These are phyloP conservation scores for Chalciporus chontae DNA, from an alignment of 768 basidiomycete genomes.

Conservation along the genomic window DNA sequence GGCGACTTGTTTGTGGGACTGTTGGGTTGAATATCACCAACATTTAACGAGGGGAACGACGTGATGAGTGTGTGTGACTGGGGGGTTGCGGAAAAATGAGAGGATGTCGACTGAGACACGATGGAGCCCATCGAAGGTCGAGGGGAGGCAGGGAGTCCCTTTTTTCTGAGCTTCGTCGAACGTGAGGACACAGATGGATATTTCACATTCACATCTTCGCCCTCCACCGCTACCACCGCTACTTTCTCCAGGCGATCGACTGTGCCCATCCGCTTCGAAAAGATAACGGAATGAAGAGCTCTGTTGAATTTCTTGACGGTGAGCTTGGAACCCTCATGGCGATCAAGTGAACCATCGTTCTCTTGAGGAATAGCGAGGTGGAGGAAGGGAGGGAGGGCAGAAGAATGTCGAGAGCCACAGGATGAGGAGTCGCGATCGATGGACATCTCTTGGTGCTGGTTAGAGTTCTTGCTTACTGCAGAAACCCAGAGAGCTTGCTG, in stretches of 20 bases:
- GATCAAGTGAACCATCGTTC: slow-evolving; percentile 21
- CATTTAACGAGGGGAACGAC: slow-evolving; percentile 10
- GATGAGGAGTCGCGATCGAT: slow-evolving; percentile 5
- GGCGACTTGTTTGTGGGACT: slow-evolving; percentile 12
- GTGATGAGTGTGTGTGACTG: slow-evolving; percentile 1
- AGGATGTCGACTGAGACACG: slow-evolving; percentile 2
- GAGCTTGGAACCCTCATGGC: slow-evolving; percentile 32
- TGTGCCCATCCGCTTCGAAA: background rate
- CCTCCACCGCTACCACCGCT: slow-evolving; percentile 1
- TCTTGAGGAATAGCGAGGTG: slow-evolving; percentile 5
- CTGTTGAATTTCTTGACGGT: slow-evolving; percentile 39
- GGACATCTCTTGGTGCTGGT: slow-evolving; percentile 10
- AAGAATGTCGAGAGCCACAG: slow-evolving; percentile 4
- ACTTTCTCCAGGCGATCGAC: slow-evolving; percentile 1
- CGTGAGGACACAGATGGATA: background rate
- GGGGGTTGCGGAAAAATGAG: background rate
- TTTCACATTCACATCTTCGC: background rate
- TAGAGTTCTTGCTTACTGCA: background rate
- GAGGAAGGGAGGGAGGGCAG: slow-evolving; percentile 17
- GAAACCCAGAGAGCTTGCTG: background rate
- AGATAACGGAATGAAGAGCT: slow-evolving; percentile 38
- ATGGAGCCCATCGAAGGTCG: background rate
- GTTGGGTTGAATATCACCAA: slow-evolving; percentile 8
- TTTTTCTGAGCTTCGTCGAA: background rate
- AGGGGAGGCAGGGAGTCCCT: background rate